Conservation (phyloP, 1,284 basidiomycete species). For the Rhodotorula sp. region DNA sequence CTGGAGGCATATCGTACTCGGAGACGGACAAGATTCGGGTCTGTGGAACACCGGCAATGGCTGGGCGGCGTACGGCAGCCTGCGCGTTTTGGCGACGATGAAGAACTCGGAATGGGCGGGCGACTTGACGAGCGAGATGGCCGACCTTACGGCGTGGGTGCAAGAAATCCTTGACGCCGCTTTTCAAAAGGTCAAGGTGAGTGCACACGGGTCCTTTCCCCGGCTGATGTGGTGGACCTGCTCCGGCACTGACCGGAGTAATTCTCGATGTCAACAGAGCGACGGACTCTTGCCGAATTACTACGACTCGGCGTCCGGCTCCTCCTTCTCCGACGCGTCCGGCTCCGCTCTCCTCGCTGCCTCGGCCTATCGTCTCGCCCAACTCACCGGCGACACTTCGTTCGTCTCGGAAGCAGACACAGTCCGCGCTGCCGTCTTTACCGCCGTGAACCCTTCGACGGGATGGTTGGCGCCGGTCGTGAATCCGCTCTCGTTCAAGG, state of each 20-base stretch:
- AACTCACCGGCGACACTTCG: constrained; percentile 55
- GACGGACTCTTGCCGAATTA: constrained; percentile 72
- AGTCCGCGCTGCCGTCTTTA: constrained; percentile 57
- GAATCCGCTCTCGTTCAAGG: constrained; percentile 60
- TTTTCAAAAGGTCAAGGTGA: constrained; percentile 50
- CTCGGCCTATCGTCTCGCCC: constrained; percentile 67
- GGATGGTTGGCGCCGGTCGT: constrained; percentile 23
- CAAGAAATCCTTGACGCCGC: constrained; percentile 70
- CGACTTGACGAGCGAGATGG: constrained; percentile 58
- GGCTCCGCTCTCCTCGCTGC: constrained; percentile 73
- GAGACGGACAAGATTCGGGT: constrained; percentile 1
- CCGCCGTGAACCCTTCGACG: constrained; percentile 46
- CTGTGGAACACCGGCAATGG: constrained; percentile 60
- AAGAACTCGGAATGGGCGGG: constrained; percentile 59
- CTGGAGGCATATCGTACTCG: constrained; percentile 55
- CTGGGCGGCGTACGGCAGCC: constrained; percentile 81
- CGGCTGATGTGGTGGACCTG: too few species aligned
- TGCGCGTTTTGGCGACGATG: constrained; percentile 74
- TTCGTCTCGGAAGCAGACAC: constrained; percentile 55
- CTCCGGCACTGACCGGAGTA: background rate
- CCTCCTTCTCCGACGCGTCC: constrained; percentile 70
- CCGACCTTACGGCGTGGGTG: constrained; percentile 65
- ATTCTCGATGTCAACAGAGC: constrained; percentile 41
- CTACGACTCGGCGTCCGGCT: constrained; percentile 53
- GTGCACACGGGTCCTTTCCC: background rate